Conservation (phyloP, 1,139 yeast genomes). For the Sporopachydermia cereana region DNA sequence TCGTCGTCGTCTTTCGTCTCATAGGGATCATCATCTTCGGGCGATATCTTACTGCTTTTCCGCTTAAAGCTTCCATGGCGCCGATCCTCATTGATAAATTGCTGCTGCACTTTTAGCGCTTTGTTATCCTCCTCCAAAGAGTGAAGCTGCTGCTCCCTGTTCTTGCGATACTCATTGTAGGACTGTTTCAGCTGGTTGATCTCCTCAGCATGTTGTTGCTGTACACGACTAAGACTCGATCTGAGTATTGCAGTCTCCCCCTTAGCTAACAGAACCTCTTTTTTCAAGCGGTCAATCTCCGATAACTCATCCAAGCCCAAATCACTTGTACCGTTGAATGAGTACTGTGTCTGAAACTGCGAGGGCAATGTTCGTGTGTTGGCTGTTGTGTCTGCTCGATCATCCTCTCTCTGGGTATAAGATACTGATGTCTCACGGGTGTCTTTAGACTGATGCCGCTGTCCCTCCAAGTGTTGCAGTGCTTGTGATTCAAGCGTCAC, state of each 20-base stretch:
- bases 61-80: conserved; percentile 16
- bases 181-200: conserved; percentile 30
- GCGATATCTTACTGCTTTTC: conserved; percentile 6
- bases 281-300: conserved; percentile 1
- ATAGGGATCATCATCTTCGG: conserved; percentile 10
- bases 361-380: neutral
- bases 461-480: no score
- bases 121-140: conserved; percentile 35
- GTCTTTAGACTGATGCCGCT: no score
- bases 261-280: conserved; percentile 33
- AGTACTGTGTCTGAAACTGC: conserved; percentile 3
- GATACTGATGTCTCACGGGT: no score
- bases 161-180: conserved; percentile 23
- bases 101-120: conserved; percentile 57
- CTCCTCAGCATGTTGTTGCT: conserved; percentile 33
- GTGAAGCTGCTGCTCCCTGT: conserved; percentile 32
- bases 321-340: neutral
- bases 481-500: conserved; percentile 11
- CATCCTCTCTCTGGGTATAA: neutral
- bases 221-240: conserved; percentile 44
- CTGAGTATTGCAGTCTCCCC: conserved; percentile 74
- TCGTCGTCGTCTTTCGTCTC: conserved; percentile 10
- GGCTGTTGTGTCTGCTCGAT: neutral
- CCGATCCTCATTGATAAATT: conserved; percentile 42
- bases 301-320: neutral